Evolutionary conservation across 1,139 yeast genomes (phyloP), one percentile per base, ranked within the genome.

Genomic region (Nakaseomyces nivariensis): DNA sequence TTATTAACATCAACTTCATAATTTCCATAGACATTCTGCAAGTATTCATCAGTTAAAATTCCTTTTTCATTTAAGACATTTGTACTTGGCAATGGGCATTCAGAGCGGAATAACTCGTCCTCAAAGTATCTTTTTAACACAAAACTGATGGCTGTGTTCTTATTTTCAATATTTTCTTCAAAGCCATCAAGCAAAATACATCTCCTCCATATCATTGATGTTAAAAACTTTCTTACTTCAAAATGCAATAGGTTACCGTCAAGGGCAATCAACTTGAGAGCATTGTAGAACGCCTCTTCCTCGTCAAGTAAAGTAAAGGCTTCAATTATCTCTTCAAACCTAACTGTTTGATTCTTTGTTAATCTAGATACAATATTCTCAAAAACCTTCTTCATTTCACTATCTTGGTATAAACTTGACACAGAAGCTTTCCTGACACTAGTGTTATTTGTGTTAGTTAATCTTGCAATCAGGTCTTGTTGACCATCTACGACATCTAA

Each of bases 161-260:
- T 67, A 49, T 72, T 68, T 32, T 70, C 66, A n/a, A 70, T 65
- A 25, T 79, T 61, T 11, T 63, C 60, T 5, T 62, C 53, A 86
- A 88, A 82, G 56, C 80, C 77, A 56, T 77, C 72, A 22, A 37
- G 26, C n/a, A 79, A 59, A 8, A 85, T 67, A 45, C 84, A 71
- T 52, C 92, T 72, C 58, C 81, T 71, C 92, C 94, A 85, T 1
- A 83, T 68, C 13, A 74, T 60, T 13, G 67, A 66, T 47, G 67
- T 70, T 46, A 61, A 47, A 29, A 56, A 54, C 33, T 68, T 66
- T 11, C 67, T 55, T 1, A 52, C 51, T 41, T 67, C 70, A 37
- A 63, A 67, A n/a, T 58, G 57, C 13, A 62, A 54, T 4, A 64
- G 54, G 13, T 63, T 59, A 37, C 61, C 57, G 7, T 69, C 63